Percentiles rank a stretch among this genome's conserved stretches.
Conservation (phyloP, 163 green algal species). For the Chlamydomonas reinhardtii region DNA sequence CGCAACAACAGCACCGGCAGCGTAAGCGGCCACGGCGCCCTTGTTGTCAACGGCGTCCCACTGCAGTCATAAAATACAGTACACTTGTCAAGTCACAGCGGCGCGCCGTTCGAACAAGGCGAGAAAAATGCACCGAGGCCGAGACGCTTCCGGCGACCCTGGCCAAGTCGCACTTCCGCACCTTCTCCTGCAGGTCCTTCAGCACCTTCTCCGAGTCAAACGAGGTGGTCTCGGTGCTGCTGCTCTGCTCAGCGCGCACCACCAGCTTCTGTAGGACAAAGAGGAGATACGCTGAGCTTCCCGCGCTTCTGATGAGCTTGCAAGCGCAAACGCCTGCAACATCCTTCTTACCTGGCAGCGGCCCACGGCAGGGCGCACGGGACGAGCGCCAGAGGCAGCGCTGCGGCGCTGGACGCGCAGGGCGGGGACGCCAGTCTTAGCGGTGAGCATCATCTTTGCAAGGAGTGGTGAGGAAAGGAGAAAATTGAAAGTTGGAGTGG, state of each 20-base stretch:
- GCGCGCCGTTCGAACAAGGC: background rate
- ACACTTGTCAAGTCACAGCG: background rate
- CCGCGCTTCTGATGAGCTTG: background rate
- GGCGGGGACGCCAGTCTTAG: slow-evolving; percentile 9
- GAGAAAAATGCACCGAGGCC: background rate
- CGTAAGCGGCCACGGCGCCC: slow-evolving; percentile 85
- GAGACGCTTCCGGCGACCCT: background rate
- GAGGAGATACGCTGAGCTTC: background rate
- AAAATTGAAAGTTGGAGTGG: no score
- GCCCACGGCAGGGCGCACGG: slow-evolving; percentile 19
- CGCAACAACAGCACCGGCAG: slow-evolving; percentile 79
- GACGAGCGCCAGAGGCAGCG: background rate
- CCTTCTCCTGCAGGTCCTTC: slow-evolving; percentile 81
- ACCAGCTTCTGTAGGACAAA: slow-evolving; percentile 39
- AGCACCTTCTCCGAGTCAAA: slow-evolving; percentile 67
- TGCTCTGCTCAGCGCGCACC: slow-evolving; percentile 52
- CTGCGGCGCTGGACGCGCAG: slow-evolving; percentile 18
- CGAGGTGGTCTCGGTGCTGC: slow-evolving; percentile 13
- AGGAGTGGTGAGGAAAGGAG: background rate
- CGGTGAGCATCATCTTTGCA: slow-evolving; percentile 39
- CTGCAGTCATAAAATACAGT: slow-evolving; percentile 64
- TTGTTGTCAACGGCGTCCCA: slow-evolving; percentile 97
- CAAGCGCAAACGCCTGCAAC: background rate
- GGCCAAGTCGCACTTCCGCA: slow-evolving; percentile 17
- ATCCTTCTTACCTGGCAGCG: slow-evolving; percentile 26